phyloP scores from a whole-genome alignment of 78 protist genomes.

The Dictyostelium discoideum region dicty_2.7 NC_007089.4:754501-755000 shows the following conservation, averaged over 20 bases:
- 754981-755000: background rate
- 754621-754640: background rate
- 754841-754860: too few species aligned
- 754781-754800: background rate
- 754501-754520: background rate
- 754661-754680: background rate
- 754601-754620: conserved; percentile 22
- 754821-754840: background rate
- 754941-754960: background rate
- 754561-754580: background rate
- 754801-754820: background rate
- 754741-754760: conserved; percentile 24
- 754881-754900: background rate
- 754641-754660: background rate
- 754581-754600: background rate
- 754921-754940: background rate
- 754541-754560: conserved; percentile 27
- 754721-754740: conserved; percentile 38
- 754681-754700: background rate
- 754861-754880: too few species aligned
- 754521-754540: background rate
- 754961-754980: background rate
- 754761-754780: conserved; percentile 13
- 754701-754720: conserved; percentile 10
- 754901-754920: background rate